These are phyloP conservation scores for Paraphoma chrysanthemicola DNA, from an alignment of 2,329 filamentous ascomycete genomes.

Conservation along the genomic window DNA sequence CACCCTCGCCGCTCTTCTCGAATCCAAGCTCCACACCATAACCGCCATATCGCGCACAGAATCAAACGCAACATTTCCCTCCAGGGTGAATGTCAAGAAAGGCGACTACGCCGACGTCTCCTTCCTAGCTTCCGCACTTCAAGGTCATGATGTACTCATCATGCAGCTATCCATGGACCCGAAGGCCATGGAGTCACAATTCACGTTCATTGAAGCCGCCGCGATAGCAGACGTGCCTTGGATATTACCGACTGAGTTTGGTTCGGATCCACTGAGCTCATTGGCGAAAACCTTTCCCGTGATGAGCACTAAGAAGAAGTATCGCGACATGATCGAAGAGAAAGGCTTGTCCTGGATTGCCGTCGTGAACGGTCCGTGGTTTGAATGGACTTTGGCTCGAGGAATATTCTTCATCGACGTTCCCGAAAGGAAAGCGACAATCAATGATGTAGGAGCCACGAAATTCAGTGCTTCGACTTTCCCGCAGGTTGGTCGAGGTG, in stretches of 20 bases:
- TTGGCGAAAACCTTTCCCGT: slow-evolving; percentile 1
- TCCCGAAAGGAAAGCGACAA: slow-evolving; percentile 1
- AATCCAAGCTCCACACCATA: slow-evolving; percentile 54
- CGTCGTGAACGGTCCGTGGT: slow-evolving; percentile 9
- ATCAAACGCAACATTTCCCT: slow-evolving; percentile 50
- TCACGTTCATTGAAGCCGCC: slow-evolving; percentile 6
- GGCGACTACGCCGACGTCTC: slow-evolving; percentile 57
- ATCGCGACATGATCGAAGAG: slow-evolving; percentile 9
- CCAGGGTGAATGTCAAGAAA: slow-evolving; percentile 46
- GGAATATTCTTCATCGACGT: slow-evolving; percentile 6
- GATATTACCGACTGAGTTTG: slow-evolving; percentile 11
- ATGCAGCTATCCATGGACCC: slow-evolving; percentile 21
- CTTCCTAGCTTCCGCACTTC: slow-evolving; percentile 40
- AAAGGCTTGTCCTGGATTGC: slow-evolving; percentile 8
- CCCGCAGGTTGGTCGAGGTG: slow-evolving; percentile 3
- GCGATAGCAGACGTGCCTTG: slow-evolving; percentile 8
- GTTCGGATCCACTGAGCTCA: slow-evolving; percentile 2
- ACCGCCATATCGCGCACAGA: slow-evolving; percentile 57
- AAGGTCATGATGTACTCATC: slow-evolving; percentile 39
- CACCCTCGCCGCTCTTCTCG: slow-evolving; percentile 47
- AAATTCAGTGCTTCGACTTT: slow-evolving; percentile 10
- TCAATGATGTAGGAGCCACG: slow-evolving; percentile 1
- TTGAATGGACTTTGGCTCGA: slow-evolving; percentile 7
- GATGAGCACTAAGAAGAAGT: slow-evolving; percentile 8
- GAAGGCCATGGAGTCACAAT: neutral